Evolutionary conservation across 148 eudicot species (phyloP), one percentile per base, ranked within the genome.

Genomic region (Tetragonia tetragonoides): DNA sequence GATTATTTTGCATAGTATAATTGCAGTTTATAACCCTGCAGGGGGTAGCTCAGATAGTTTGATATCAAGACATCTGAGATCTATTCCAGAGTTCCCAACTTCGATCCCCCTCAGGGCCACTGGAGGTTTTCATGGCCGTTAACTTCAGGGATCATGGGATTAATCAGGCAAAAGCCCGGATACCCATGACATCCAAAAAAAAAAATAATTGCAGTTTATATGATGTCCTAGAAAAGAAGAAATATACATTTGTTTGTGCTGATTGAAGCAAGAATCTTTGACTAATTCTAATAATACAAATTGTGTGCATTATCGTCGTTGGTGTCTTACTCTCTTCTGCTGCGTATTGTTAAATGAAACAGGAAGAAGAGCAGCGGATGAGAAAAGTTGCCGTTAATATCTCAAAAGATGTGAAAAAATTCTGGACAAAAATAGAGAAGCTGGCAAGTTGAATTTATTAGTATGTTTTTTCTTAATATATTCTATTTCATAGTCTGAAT

Each of bases 381-480:
- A 88, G 90, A 84, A 96, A 90, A 90, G 89, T 93, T 79, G 99
- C 99, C 15, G 85, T 88, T 39, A 87, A 86, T 85, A 96, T 96
- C 66, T 91, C 99, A 46, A 93, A 96, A 83, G 99, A 93, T 70
- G 94, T 93, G 64, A 96, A 96, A 75, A 96, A 96, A 81, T 96
- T 96, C 82, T 96, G 99, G 99, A 85, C 88, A 59, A 96, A 96
- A 86, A 93, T 96, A 72, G 98, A 96, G 89, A 96, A 96, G 88
- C 92, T 96, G 98, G 99, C 79, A 96, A 86, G 92, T 86, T 75
- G 2, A 61, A 73, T 46, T 53, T 81, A 38, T 72, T 7, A 17
- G 24, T 71, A 56, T 71, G 21, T 66, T 66, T 61, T 42, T 23
- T 51, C 41, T 24, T 44, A 41, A 20, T 23, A 28, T 68, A 54